Conservation (phyloP, 495 filamentous ascomycete genomes). For the Cercophora samala region DNA sequence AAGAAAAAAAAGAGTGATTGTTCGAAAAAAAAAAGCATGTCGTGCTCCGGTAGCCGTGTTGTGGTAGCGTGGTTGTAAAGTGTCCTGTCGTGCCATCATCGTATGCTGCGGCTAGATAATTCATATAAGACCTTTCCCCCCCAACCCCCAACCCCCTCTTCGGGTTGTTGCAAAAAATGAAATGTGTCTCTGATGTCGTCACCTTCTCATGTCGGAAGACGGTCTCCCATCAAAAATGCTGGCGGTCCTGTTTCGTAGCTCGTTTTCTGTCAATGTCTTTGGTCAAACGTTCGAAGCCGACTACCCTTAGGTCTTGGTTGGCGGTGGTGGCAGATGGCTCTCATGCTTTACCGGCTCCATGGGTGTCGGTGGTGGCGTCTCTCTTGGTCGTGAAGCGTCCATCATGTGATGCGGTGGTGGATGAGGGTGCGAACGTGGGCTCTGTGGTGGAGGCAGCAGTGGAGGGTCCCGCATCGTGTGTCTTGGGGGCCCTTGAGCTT, state of each 20-base stretch:
- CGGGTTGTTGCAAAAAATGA: neutral
- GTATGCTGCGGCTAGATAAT: neutral
- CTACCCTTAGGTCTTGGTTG: conserved; percentile 5
- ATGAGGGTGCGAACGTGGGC: conserved; percentile 17
- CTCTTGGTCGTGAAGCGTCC: conserved; percentile 16
- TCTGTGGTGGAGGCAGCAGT: conserved; percentile 21
- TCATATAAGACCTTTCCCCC: neutral
- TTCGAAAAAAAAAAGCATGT: neutral
- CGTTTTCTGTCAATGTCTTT: too few species aligned
- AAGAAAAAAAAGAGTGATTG: neutral
- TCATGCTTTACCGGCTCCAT: conserved; percentile 15
- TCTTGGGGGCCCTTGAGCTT: neutral
- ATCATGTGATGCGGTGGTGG: neutral
- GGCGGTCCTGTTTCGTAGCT: neutral
- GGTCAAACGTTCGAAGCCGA: too few species aligned
- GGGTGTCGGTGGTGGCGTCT: conserved; percentile 14
- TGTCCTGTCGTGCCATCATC: conserved; percentile 10
- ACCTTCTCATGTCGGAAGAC: neutral
- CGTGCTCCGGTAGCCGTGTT: neutral
- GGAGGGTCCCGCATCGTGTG: neutral
- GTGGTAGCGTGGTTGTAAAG: neutral
- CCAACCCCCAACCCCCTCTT: neutral
- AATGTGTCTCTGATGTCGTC: neutral
- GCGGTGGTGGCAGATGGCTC: conserved; percentile 13
- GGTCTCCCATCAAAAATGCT: neutral